Base-by-base conservation (phyloP, 2,329 filamentous ascomycete genomes). In the Chrysosporium queenslandicum region DNA sequence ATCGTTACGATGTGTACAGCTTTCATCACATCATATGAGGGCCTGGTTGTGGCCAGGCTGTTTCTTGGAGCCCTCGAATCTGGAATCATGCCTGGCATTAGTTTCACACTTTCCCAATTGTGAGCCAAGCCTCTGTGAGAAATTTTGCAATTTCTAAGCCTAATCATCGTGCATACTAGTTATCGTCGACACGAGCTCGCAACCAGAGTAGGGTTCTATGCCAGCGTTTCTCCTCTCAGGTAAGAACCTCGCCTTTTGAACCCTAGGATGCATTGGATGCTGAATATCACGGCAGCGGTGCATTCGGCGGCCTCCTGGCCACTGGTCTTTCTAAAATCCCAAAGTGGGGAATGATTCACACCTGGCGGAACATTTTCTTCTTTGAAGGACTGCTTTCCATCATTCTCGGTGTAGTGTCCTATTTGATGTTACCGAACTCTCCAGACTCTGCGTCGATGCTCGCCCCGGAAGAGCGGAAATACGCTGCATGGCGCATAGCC, bases 241-340 rank as follows among this genome's bases (percentile, higher is more conserved):
- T 43, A 43, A 36, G 29, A 18, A 4, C 14, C 3, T 45, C n/a
- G 1, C 27, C 12, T 6, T 14, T 14, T 2, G 9, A 14, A 2
- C 11, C 14, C 12, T 16, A 3, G 16, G 30, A 43, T 3, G 21
- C 12, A 36, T 23, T 34, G 34, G 4, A 4, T 21, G 27, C 48
- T 50, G 20, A 42, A 2, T 4, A 21, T 43, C 3, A 11, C 5
- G 16, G 16, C 21, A 50, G 48, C 21, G 78, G 77, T 23, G 79
- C 80, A 1, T 82, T 83, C 61, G 78, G 78, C 47, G 79, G 80
- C 6, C 69, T 83, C n/a, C 67, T 83, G 0, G 79, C 80, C 0
- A 78, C 48, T 7, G 48, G 41, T 20, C 50, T 46, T 30, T 46
- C 34, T 9, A 46, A 46, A n/a, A 46, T 52, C 21, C 41, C 41